These are phyloP conservation scores for Paramecium caudatum DNA, from an alignment of 73 alveolate genomes.

Conservation along the genomic window DNA sequence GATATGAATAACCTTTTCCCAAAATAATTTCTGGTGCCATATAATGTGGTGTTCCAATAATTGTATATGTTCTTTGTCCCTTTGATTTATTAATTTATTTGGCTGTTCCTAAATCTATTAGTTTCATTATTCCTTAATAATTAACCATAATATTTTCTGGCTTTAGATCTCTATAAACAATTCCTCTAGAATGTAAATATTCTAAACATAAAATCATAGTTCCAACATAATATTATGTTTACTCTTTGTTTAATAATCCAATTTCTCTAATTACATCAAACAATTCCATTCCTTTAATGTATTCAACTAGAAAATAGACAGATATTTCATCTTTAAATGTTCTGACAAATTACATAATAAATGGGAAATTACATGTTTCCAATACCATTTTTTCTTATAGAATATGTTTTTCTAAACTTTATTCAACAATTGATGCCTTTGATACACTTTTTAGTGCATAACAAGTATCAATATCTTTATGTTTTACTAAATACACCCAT, in stretches of 20 bases:
- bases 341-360: conserved; percentile 80
- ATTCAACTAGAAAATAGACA: conserved; percentile 83
- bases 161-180: conserved; percentile 84
- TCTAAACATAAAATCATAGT: conserved; percentile 80
- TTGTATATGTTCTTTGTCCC: conserved; percentile 79
- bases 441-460: conserved; percentile 81
- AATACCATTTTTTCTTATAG: conserved; percentile 78
- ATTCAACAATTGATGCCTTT: conserved; percentile 75
- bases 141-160: conserved; percentile 89
- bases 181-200: conserved; percentile 85
- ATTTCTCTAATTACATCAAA: conserved; percentile 86
- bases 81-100: conserved; percentile 17
- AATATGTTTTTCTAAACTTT: conserved; percentile 75
- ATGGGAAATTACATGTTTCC: conserved; percentile 79
- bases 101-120: conserved; percentile 88
- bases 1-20: conserved; percentile 83
- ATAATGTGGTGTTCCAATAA: conserved; percentile 85
- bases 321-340: conserved; percentile 84
- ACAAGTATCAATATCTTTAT: conserved; percentile 72
- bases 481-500: conserved; percentile 81
- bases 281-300: conserved; percentile 83
- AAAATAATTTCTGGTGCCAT: conserved; percentile 89
- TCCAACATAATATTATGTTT: conserved; percentile 82
- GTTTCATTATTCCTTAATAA: conserved; percentile 79
- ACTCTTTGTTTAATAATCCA: conserved; percentile 79